Evolutionary conservation across 2,329 filamentous ascomycete species (phyloP).

Genomic region (Sporothrix humicola): DNA sequence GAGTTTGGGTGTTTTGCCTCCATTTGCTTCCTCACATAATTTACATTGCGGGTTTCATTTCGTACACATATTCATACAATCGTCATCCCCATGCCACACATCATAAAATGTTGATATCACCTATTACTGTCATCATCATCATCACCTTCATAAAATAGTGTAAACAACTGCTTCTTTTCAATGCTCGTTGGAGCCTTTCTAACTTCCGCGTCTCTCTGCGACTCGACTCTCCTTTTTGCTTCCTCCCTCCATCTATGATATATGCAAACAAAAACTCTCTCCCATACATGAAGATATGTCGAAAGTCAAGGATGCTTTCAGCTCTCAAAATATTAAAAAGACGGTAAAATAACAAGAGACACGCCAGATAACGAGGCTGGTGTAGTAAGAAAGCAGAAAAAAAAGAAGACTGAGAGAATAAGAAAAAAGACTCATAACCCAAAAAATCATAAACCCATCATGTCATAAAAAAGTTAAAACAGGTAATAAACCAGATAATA

Average conservation of each 20-base stretch:
- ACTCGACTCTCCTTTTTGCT: background rate
- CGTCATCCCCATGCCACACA: background rate
- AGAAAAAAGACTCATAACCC: slow-evolving; percentile 37
- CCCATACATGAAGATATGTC: slow-evolving; percentile 5
- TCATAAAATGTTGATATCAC: background rate
- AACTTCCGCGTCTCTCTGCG: background rate
- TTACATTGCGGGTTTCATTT: background rate
- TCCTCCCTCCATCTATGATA: slow-evolving; percentile 10
- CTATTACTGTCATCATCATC: background rate
- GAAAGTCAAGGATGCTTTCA: slow-evolving; percentile 1
- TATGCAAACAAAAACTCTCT: slow-evolving; percentile 7
- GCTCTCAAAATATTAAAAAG: slow-evolving; percentile 35
- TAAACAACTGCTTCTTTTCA: slow-evolving; percentile 10
- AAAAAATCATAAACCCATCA: slow-evolving; percentile 37
- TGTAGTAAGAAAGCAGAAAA: slow-evolving; percentile 10
- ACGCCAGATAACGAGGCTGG: slow-evolving; percentile 27
- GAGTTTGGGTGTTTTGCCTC: background rate
- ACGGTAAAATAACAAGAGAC: slow-evolving; percentile 27
- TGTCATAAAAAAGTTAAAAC: slow-evolving; percentile 29
- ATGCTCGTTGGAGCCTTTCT: background rate
- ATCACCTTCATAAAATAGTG: background rate
- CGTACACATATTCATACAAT: background rate
- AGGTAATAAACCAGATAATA: background rate
- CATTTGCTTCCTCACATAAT: background rate
- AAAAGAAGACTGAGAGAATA: slow-evolving; percentile 25